A percentile compares a stretch with the other conserved stretches of the same genome.
phyloP scores from a whole-genome alignment of 768 basidiomycete species.

The Coprinopsis strossmayeri region DNA sequence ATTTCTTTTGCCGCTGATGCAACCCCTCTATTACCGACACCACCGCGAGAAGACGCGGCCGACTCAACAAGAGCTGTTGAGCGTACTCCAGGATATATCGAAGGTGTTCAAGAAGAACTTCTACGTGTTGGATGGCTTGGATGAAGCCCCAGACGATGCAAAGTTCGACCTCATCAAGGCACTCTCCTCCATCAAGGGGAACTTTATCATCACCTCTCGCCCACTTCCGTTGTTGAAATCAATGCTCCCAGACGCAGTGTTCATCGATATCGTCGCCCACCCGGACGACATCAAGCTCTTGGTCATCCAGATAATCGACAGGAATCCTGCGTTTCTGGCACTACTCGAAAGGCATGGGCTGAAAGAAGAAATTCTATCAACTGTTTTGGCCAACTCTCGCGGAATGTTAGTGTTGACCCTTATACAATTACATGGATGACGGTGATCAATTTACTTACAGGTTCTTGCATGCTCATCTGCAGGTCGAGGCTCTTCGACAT shows the following conservation, averaged over 20 bases:
- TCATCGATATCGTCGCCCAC: neutral
- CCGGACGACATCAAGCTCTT: neutral
- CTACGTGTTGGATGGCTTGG: neutral
- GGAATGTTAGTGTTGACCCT: no score
- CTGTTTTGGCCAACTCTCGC: neutral
- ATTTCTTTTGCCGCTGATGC: neutral
- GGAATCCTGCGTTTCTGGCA: neutral
- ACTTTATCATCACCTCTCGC: neutral
- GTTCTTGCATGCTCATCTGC: conserved; percentile 1
- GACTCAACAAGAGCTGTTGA: neutral
- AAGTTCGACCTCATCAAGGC: neutral
- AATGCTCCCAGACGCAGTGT: neutral
- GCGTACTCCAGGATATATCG: neutral
- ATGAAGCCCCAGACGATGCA: neutral
- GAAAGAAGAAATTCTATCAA: neutral
- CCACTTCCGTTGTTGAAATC: neutral
- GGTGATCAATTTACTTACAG: neutral
- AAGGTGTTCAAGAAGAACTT: neutral
- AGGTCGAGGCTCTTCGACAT: neutral
- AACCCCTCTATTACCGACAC: neutral
- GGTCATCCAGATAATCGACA: neutral
- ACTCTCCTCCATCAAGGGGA: neutral
- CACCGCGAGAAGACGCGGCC: neutral
- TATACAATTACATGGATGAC: neutral
- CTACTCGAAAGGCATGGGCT: neutral